Conservation (phyloP, 2,329 filamentous ascomycete species). For the Fusarium sp. region DNA sequence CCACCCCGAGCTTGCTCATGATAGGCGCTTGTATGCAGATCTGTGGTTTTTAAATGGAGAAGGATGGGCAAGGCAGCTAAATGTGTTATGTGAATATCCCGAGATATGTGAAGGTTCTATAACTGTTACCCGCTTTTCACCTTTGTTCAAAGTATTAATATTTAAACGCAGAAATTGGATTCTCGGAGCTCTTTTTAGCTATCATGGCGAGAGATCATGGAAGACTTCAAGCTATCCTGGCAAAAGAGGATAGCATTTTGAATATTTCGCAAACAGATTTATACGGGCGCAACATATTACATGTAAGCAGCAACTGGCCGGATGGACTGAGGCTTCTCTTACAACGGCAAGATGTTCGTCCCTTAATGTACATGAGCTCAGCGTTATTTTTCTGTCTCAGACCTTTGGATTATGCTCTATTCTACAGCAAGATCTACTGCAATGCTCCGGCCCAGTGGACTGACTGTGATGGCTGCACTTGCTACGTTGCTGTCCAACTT, state of each 20-base stretch:
- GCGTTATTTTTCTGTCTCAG: fast-evolving
- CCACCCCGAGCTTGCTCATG: fast-evolving
- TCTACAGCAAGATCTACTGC: not conserved
- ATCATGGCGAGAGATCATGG: fast-evolving
- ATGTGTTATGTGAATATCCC: not conserved
- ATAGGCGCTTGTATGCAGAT: not conserved
- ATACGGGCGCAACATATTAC: not conserved
- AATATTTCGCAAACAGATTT: not conserved
- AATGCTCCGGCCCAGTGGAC: not conserved
- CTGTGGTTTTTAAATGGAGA: fast-evolving
- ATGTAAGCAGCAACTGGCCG: not conserved
- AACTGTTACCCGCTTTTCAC: fast-evolving
- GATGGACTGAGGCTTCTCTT: not conserved
- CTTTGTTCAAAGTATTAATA: not conserved
- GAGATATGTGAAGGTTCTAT: not conserved
- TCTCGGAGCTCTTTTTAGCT: not conserved
- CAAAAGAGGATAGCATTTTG: fast-evolving
- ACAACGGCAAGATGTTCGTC: fast-evolving
- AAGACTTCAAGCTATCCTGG: not conserved
- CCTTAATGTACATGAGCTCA: not conserved
- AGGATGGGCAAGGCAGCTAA: not conserved
- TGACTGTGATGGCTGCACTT: not conserved
- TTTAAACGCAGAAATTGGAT: not conserved
- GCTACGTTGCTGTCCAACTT: not conserved
- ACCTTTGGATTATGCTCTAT: not conserved